Percentiles rank a stretch among this genome's conserved stretches.
Conservation (phyloP, 441 rosid species). For the Brassica hybrid region DNA sequence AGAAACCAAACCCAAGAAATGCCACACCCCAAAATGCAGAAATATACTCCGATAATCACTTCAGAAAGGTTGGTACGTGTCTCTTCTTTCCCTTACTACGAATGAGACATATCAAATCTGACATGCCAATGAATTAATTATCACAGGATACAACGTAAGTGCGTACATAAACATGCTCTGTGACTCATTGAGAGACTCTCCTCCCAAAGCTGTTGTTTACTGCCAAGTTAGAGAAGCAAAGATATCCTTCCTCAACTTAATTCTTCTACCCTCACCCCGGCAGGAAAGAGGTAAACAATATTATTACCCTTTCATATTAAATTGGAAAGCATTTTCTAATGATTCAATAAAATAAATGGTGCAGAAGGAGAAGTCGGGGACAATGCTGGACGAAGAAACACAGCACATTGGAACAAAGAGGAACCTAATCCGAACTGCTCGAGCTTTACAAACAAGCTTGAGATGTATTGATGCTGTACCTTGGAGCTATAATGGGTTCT, state of each 20-base stretch:
- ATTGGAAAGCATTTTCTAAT: conserved; percentile 2
- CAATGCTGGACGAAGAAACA: conserved; percentile 88
- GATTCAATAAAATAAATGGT: conserved; percentile 5
- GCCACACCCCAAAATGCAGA: conserved; percentile 64
- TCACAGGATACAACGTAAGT: conserved; percentile 85
- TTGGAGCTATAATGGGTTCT: conserved; percentile 54
- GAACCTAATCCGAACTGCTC: conserved; percentile 77
- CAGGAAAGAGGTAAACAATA: conserved; percentile 72
- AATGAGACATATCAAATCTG: no score
- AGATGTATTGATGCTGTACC: conserved; percentile 95
- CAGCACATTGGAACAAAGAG: conserved; percentile 89
- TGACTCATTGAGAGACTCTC: conserved; percentile 79
- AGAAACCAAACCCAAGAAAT: conserved; percentile 54
- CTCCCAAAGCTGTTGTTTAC: conserved; percentile 94
- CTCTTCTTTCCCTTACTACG: neutral
- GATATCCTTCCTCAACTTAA: conserved; percentile 76
- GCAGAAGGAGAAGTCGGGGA: conserved; percentile 90
- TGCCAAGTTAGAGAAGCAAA: conserved; percentile 97
- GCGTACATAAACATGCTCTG: conserved; percentile 90
- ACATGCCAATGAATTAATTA: neutral
- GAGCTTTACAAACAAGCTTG: conserved; percentile 93
- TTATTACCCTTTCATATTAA: neutral
- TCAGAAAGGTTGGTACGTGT: conserved; percentile 77
- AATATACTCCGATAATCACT: conserved; percentile 74
- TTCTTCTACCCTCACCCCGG: conserved; percentile 59